Base-by-base conservation (phyloP, 2,329 filamentous ascomycete genomes). In the Neonectria faginata region DNA sequence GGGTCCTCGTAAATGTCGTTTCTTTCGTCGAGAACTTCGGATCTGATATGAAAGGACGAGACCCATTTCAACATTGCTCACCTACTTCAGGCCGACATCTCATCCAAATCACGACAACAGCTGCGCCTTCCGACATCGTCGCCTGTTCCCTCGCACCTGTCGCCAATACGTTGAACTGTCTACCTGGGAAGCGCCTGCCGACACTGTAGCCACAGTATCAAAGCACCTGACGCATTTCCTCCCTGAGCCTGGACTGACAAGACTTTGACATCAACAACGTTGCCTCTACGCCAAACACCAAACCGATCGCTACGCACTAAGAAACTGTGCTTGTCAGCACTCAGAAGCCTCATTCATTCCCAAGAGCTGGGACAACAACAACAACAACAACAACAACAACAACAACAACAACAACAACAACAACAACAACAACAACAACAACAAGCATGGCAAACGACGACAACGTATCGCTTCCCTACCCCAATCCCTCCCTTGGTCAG, bases 381-480 rank as follows among this genome's bases (percentile, higher is more conserved):
- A 20, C n/a, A n/a, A n/a, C n/a, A n/a, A n/a, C n/a, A n/a, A n/a
- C n/a, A n/a, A n/a, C n/a, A n/a, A n/a, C n/a, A n/a, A n/a, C n/a
- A n/a, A n/a, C n/a, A n/a, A n/a, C n/a, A n/a, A n/a, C n/a, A n/a
- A n/a, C n/a, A n/a, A n/a, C n/a, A n/a, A n/a, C n/a, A n/a, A n/a
- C n/a, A n/a, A n/a, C n/a, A n/a, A n/a, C n/a, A n/a, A n/a, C n/a
- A n/a, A n/a, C n/a, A n/a, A 39, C 36, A 27, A 36, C 18, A 47
- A 36, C 14, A 54, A 20, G 42, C 11, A 77, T 78, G 74, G 39
- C 72, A 29, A 67, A 69, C 57, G 70, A 75, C 44, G 73, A 74
- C 41, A 70, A 67, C 16, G 66, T 76, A 41, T 76, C 77, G 56
- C 74, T 79, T 47, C 72, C 74, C 41, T 79, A 79, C 61, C 76